Base-by-base conservation (phyloP, 2,329 filamentous ascomycete genomes). In the Pleomassaria siparia region DNA sequence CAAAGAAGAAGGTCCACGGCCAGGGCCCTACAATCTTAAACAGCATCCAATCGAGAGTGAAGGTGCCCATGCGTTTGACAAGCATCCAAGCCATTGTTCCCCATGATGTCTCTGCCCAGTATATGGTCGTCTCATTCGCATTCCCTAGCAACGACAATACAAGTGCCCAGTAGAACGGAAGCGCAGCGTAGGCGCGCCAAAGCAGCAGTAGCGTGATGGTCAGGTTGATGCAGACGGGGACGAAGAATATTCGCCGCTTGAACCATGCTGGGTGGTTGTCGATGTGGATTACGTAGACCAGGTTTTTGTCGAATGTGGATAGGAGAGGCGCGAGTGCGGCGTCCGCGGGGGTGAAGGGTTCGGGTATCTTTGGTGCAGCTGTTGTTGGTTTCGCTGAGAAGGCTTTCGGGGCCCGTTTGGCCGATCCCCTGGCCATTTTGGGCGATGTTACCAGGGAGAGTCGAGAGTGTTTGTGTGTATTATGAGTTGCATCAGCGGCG, bases 201-300 rank as follows among this genome's bases (percentile, higher is more conserved):
- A 78, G 58, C 58, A 96, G 83, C 25, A 89, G 71, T 2, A 77
- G 62, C 8, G 78, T 74, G 47, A 96, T 84, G 56, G 75, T 72
- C 26, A 87, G 47, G 71, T 96, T 96, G 72, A 96, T 83, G 15
- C 84, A 69, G 15, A 90, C 78, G 13, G 91, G 90, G 1, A 96
- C 84, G 40, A 84, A 62, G 72, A 96, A 96, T 61, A 95, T 87
- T 63, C 89, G 87, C 67, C 82, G 82, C 74, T 96, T 96, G 73
- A 91, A 83, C 22, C 79, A 77, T 16, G 73, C 71, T 0, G 85
- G 84, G 52, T 87, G 84, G 50, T 73, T 74, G 76, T 96, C 91
- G 71, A 95, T 77, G 75, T 96, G 91, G 24, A 87, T 80, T 62
- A 96, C 81, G 79, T 96, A 96, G 66, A 95, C 80, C 69, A 89